Evolutionary conservation across 164 flowering plant genomes (phyloP), one percentile per base, ranked within the genome.

Genomic region (Chimonanthus praecox): DNA sequence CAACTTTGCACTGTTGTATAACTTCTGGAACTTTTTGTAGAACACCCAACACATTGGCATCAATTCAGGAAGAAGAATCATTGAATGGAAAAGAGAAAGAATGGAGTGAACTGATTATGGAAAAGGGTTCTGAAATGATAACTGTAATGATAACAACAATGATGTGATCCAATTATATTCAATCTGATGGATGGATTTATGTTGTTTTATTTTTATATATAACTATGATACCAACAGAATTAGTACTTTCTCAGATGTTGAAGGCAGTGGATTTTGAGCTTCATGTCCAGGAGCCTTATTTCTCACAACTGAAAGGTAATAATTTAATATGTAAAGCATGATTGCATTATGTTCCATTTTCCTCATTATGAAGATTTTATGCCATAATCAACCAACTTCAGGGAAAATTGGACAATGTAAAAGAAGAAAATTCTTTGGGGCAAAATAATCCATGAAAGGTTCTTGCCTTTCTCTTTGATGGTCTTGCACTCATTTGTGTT

Each of bases 271-370:
- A 80, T 8, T 83, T 82, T 84, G 91, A 92, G 72, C 81, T 92
- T 81, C 87, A 88, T 81, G 94, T 94, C 66, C 94, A 89, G 75
- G 98, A 94, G 85, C 92, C 98, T 69, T 94, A 76, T 81, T 92
- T 92, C 80, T 79, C 92, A 3, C 88, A 86, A 69, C 79, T 92
- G 64, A 89, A 81, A 83, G 95, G 97, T 91, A 80, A 13, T 74
- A n/a, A 1, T 21, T 66, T 62, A 33, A 0, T 33, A 33, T 33
- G 33, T 33, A 33, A 54, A 54, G 16, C 15, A 54, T 54, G 11
- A 9, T 4, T 54, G 5, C 11, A 54, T 54, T n/a, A 11, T 4
- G 60, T 54, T 54, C 0, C 60, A 11, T 54, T 54, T 54, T 54
- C 60, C 60, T 54, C 16, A 54, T 6, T 10, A 10, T 0, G 60